Percentiles rank a stretch among this genome's conserved stretches.
phyloP scores from a whole-genome alignment of 2,329 filamentous ascomycete species.

The Intubia oerlemansii region DNA sequence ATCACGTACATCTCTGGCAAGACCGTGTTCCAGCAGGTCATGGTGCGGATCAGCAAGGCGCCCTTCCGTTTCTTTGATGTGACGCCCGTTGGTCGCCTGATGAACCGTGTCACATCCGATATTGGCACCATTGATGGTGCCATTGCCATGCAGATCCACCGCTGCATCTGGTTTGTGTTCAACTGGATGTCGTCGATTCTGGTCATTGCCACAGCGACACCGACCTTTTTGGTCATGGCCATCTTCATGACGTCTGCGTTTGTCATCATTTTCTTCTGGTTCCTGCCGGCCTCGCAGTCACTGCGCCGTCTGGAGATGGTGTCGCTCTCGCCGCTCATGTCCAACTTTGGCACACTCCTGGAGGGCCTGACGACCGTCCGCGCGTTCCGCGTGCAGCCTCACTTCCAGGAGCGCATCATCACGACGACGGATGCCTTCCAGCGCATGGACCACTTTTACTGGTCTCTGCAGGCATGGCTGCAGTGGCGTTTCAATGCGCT shows the following conservation, averaged over 20 bases:
- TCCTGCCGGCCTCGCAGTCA: constrained; percentile 66
- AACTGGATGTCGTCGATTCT: constrained; percentile 51
- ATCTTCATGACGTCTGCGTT: constrained; percentile 45
- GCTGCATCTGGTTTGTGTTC: constrained; percentile 48
- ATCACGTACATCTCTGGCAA: constrained; percentile 65
- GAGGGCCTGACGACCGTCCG: constrained; percentile 74
- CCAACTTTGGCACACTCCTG: constrained; percentile 75
- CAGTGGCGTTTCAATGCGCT: constrained; percentile 56
- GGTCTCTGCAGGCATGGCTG: constrained; percentile 72
- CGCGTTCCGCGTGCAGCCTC: constrained; percentile 56
- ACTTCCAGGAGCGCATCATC: constrained; percentile 65
- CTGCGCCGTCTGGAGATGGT: constrained; percentile 75
- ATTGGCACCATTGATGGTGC: constrained; percentile 77
- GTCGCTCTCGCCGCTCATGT: constrained; percentile 70
- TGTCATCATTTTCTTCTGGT: constrained; percentile 51
- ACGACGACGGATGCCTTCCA: constrained; percentile 72
- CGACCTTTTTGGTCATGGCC: constrained; percentile 54
- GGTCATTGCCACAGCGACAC: constrained; percentile 63
- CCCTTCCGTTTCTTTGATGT: constrained; percentile 84
- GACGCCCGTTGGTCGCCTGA: constrained; percentile 70
- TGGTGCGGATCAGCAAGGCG: constrained; percentile 53
- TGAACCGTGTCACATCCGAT: constrained; percentile 82
- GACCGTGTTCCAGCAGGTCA: constrained; percentile 49
- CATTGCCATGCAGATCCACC: constrained; percentile 54
- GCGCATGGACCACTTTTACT: constrained; percentile 92